These are phyloP conservation scores for Cardiospermum halicacabum DNA, from an alignment of 345 rosid genomes.

Conservation along the genomic window DNA sequence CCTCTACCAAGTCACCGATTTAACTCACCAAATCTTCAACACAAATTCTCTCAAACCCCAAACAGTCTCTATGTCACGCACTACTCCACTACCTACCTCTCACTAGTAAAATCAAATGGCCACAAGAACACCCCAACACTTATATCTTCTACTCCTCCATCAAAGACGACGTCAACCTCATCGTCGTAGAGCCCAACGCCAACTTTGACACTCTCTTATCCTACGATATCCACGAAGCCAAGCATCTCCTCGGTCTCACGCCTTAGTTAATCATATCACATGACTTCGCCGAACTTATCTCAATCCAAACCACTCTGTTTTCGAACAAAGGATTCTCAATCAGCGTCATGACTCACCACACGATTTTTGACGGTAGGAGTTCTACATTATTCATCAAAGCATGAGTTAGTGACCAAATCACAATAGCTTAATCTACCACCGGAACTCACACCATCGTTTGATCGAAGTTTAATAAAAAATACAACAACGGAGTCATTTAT, in stretches of 20 bases:
- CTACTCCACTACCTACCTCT: not conserved
- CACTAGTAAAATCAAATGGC: conserved; percentile 11
- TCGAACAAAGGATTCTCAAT: conserved; percentile 16
- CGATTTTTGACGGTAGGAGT: conserved; percentile 11
- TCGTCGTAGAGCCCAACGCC: conserved; percentile 29
- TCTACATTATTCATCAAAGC: conserved; percentile 7
- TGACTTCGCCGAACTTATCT: not conserved
- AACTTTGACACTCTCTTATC: conserved; percentile 23
- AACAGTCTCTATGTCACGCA: not conserved
- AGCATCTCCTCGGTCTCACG: conserved; percentile 21
- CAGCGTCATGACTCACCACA: conserved; percentile 10
- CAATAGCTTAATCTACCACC: not conserved
- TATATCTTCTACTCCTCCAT: conserved; percentile 21
- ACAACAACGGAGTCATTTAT: too few relatives aligned
- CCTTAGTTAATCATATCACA: conserved; percentile 27
- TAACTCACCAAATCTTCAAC: conserved; percentile 26
- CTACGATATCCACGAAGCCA: conserved; percentile 15
- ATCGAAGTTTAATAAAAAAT: too few relatives aligned
- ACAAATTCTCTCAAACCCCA: conserved; percentile 12
- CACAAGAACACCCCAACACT: conserved; percentile 17
- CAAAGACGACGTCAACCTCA: conserved; percentile 25
- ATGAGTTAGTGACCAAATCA: conserved; percentile 18
- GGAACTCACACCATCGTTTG: conserved; percentile 22
- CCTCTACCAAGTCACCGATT: conserved; percentile 24
- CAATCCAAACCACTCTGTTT: conserved; percentile 22